A percentile compares a stretch with the other conserved stretches of the same genome.
These are phyloP conservation scores for Tricholoma saponaceum DNA, from an alignment of 768 basidiomycete genomes.

Conservation along the genomic window DNA sequence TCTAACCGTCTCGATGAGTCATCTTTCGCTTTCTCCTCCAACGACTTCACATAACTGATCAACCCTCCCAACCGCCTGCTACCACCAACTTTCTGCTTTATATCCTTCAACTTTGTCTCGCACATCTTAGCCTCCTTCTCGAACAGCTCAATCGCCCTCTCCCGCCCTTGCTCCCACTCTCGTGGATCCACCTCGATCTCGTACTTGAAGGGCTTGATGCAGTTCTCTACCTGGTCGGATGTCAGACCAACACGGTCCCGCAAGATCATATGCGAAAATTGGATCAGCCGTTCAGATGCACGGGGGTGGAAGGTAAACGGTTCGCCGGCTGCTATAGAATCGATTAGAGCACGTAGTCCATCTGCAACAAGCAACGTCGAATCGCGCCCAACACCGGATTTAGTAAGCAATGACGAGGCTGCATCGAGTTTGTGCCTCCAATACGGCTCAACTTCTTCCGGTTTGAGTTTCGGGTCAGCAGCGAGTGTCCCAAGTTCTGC, in stretches of 20 bases:
- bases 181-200: constrained; percentile 91
- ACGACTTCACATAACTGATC: constrained; percentile 72
- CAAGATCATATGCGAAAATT: constrained; percentile 91
- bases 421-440: constrained; percentile 98
- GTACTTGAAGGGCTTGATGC: constrained; percentile 99
- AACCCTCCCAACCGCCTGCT: constrained; percentile 70
- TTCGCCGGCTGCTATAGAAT: constrained; percentile 82
- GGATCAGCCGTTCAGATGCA: constrained; percentile 83
- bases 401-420: constrained; percentile 88
- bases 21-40: constrained; percentile 77
- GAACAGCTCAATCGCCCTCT: constrained; percentile 71
- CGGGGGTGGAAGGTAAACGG: constrained; percentile 90
- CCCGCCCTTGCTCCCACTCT: constrained; percentile 89
- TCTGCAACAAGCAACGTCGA: constrained; percentile 94
- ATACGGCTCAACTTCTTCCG: constrained; percentile 80
- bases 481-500: constrained; percentile 70
- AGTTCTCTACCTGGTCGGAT: constrained; percentile 99
- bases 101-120: constrained; percentile 82
- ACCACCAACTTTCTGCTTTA: constrained; percentile 86
- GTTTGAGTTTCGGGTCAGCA: constrained; percentile 62
- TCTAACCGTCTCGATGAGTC: constrained; percentile 50
- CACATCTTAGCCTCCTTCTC: constrained; percentile 83
- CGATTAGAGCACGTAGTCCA: constrained; percentile 84
- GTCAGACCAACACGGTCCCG: constrained; percentile 91
- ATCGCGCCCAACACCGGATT: constrained; percentile 93